phyloP scores from a whole-genome alignment of 352 stramenopile species.

The Pythium utonaiense region DNA sequence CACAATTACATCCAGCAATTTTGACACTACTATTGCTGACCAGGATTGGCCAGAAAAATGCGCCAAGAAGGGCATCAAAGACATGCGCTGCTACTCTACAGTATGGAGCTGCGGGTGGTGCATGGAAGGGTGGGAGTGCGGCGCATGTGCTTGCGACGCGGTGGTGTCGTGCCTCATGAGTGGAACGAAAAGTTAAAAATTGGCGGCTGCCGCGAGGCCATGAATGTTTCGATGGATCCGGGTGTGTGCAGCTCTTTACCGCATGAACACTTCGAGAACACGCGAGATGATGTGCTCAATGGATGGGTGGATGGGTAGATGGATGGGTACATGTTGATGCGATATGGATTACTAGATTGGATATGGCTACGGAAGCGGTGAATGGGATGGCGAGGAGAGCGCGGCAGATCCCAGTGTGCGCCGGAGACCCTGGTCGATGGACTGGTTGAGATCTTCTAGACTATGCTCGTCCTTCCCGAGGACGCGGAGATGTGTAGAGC shows the following conservation, averaged over 20 bases:
- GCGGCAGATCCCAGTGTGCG: conserved; percentile 1
- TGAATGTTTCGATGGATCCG: not conserved
- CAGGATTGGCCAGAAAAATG: not conserved
- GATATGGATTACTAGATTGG: not conserved
- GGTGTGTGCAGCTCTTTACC: not conserved
- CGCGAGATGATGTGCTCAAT: too few species aligned
- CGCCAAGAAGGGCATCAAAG: not conserved
- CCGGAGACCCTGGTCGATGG: conserved; percentile 7
- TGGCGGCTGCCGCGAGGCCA: not conserved
- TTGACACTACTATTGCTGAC: not conserved
- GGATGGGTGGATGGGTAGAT: not conserved
- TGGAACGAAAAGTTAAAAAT: conserved; percentile 1
- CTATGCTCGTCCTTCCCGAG: conserved; percentile 13
- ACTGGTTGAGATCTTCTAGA: conserved; percentile 15
- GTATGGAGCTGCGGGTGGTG: not conserved
- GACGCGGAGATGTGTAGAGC: conserved; percentile 68
- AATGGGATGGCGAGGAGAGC: conserved; percentile 4
- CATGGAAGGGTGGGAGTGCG: not conserved
- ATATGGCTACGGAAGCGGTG: not conserved
- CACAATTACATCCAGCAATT: not conserved
- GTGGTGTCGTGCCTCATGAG: not conserved
- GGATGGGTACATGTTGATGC: not conserved
- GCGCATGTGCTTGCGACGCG: not conserved
- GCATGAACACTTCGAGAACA: conserved; percentile 7
- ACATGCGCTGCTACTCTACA: not conserved